Evolutionary conservation across 805 yeast species (phyloP).

Genomic region (Kuraishia cidri): DNA sequence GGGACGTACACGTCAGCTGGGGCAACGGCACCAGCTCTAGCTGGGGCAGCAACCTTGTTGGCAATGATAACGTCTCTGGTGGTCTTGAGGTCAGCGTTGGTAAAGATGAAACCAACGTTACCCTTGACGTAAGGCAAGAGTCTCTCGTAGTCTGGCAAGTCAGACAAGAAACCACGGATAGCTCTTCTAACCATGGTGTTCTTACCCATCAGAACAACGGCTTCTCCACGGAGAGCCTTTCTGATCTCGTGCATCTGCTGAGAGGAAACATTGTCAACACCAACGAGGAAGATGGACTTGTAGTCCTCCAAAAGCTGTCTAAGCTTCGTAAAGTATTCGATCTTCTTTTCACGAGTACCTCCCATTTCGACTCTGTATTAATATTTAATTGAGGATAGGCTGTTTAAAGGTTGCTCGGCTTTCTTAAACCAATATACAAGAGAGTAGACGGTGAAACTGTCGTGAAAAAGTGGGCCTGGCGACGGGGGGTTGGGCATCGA

Average conservation of each 20-base stretch:
- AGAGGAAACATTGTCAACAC: conserved; percentile 99
- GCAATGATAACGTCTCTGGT: conserved; percentile 81
- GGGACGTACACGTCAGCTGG: conserved; percentile 97
- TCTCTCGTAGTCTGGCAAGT: conserved; percentile 94
- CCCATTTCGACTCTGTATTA: conserved; percentile 99
- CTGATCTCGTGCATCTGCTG: conserved; percentile 99
- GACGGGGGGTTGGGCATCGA: no score
- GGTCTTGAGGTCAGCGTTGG: conserved; percentile 88
- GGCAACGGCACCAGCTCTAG: conserved; percentile 99
- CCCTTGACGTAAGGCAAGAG: conserved; percentile 93
- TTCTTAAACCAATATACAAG: no score
- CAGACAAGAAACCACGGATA: conserved; percentile 88
- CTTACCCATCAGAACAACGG: conserved; percentile 98
- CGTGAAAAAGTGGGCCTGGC: no score
- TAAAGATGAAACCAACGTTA: conserved; percentile 99
- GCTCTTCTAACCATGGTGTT: conserved; percentile 99
- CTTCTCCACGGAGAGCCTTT: conserved; percentile 91
- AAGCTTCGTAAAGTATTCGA: conserved; percentile 90
- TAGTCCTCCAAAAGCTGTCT: conserved; percentile 92
- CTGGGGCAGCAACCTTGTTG: conserved; percentile 99
- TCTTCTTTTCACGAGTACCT: conserved; percentile 98
- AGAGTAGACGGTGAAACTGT: no score
- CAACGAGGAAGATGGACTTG: conserved; percentile 98
- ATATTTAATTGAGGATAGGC: conserved; percentile 62
- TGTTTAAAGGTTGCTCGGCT: conserved; percentile 66